Evolutionary conservation across 139 green algal species (phyloP), one percentile per base, ranked within the genome.

Genomic region (Pycnococcus provasolii): DNA sequence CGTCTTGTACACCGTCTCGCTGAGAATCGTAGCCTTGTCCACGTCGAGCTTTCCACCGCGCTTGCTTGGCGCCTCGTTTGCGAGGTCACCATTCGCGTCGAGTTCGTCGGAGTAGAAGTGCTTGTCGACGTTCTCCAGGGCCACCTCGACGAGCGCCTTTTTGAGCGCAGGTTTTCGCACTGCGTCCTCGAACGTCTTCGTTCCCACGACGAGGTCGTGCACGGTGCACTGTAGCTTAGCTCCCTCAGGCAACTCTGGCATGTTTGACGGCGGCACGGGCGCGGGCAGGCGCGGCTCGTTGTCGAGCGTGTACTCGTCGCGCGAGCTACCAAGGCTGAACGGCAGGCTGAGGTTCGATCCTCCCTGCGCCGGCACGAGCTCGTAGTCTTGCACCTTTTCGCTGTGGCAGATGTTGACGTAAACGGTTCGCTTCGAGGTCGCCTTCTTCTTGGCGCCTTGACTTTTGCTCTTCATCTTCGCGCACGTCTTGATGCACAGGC

Each of bases 371-470:
- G 51, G 7, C 53, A 42, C 45, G 58, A 70, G 42, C 57, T 63
- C 64, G 43, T 53, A 43, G 45, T 72, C 11, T 1, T 66, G 51
- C 47, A 83, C 80, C 81, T 87, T 87, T 37, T 82, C 74, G 9
- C 48, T 81, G 42, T 71, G 79, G 73, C 80, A 88, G 3, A 90
- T 62, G 58, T 90, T 90, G 64, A 90, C 83, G 59, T 84, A 80
- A 4, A 73, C 42, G 62, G 73, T 73, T n/a, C 52, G 53, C 13
- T 55, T 47, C 41, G 58, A 62, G 6, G 45, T 40, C 26, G 26
- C 26, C 26, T 26, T 26, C 26, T 26, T 26, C 26, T 26, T 26
- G 26, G 26, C 26, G 26, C 26, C 26, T 26, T 26, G 26, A 26
- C 7, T 8, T 8, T 26, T 26, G 26, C 26, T 26, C 26, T 26